Conservation (phyloP, 169 alveolate species). For the Cryptosporidium ubiquitum region DNA sequence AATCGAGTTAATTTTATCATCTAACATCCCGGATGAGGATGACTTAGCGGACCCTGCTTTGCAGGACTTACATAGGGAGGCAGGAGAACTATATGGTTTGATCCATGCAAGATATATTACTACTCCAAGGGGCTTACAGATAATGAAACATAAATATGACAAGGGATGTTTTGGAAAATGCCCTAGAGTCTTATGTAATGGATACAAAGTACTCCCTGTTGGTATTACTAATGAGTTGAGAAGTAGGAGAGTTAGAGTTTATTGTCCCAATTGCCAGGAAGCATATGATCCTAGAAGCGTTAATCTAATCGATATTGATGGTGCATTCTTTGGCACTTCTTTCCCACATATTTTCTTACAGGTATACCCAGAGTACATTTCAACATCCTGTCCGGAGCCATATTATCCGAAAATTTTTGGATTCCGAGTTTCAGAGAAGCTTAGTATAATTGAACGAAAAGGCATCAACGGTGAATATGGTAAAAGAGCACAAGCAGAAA, state of each 20-base stretch:
- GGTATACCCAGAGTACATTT: constrained; percentile 88
- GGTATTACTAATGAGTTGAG: constrained; percentile 93
- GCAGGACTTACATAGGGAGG: constrained; percentile 86
- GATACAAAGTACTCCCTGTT: constrained; percentile 93
- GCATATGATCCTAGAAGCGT: constrained; percentile 85
- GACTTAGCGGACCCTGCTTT: constrained; percentile 78
- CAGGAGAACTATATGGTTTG: constrained; percentile 93
- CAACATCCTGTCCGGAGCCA: constrained; percentile 85
- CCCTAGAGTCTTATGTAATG: constrained; percentile 96
- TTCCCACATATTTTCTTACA: constrained; percentile 92
- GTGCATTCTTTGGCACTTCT: constrained; percentile 95
- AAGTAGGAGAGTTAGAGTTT: constrained; percentile 92
- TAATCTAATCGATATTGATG: constrained; percentile 90
- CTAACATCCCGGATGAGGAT: constrained; percentile 78
- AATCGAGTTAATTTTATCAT: constrained; percentile 75
- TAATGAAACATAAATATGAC: constrained; percentile 94
- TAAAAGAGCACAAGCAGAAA: constrained; percentile 23
- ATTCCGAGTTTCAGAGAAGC: constrained; percentile 81
- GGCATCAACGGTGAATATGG: constrained; percentile 72
- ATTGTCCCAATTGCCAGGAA: constrained; percentile 97
- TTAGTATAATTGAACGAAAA: constrained; percentile 59
- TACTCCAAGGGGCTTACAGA: constrained; percentile 90
- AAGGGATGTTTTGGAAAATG: constrained; percentile 96
- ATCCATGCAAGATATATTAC: constrained; percentile 94
- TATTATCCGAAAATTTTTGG: constrained; percentile 86